These are phyloP conservation scores for Schrenkiella parvula DNA, from an alignment of 345 rosid genomes.

Conservation along the genomic window DNA sequence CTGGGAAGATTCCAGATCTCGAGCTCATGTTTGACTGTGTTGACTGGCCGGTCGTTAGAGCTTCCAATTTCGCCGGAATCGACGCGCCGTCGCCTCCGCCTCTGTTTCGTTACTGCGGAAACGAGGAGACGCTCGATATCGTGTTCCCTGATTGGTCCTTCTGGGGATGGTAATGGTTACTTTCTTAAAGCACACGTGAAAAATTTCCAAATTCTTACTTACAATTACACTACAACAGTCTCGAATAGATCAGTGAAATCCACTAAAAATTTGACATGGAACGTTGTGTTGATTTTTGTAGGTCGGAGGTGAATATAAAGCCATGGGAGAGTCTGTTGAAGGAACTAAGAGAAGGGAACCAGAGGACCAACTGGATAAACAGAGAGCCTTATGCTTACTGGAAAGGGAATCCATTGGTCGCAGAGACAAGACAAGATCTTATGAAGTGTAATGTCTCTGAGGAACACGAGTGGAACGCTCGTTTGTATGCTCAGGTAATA, in stretches of 20 bases:
- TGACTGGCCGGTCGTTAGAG: conserved; percentile 57
- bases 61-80: conserved; percentile 26
- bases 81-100: conserved; percentile 57
- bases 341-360: conserved; percentile 53
- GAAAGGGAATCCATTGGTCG: conserved; percentile 86
- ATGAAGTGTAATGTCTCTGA: conserved; percentile 68
- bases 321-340: conserved; percentile 60
- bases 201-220: neutral
- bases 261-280: neutral
- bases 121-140: conserved; percentile 46
- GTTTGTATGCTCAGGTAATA: conserved; percentile 62
- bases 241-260: neutral
- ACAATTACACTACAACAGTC: neutral
- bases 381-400: conserved; percentile 82
- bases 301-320: conserved; percentile 75
- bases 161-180: conserved; percentile 77
- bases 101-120: conserved; percentile 67
- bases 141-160: conserved; percentile 94
- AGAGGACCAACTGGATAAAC: conserved; percentile 45
- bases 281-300: conserved; percentile 2
- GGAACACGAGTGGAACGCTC: conserved; percentile 84
- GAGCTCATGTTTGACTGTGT: conserved; percentile 86
- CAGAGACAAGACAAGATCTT: conserved; percentile 63
- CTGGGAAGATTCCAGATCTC: conserved; percentile 73
- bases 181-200: neutral